A percentile compares a stretch with the other conserved stretches of the same genome.
Evolutionary conservation across 202 grass and related monocot species (phyloP).

Genomic region (Setaria viridis): DNA sequence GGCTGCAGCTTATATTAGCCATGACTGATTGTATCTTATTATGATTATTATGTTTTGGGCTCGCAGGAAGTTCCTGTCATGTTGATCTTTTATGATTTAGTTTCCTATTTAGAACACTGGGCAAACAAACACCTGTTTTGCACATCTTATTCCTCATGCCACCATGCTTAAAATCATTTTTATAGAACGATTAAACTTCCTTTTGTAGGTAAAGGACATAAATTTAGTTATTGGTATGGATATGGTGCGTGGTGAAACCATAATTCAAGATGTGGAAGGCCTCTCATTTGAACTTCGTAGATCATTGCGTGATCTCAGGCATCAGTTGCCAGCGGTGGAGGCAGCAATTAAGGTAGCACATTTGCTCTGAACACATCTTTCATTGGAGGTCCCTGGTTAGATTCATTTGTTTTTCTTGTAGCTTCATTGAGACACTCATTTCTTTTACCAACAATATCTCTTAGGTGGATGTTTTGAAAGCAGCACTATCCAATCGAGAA

Average conservation of each 20-base stretch:
- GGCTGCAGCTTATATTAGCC: background rate
- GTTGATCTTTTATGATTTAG: slow-evolving; percentile 32
- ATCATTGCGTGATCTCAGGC: slow-evolving; percentile 88
- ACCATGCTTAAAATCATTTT: slow-evolving; percentile 23
- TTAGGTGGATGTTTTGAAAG: slow-evolving; percentile 94
- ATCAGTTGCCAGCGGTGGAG: slow-evolving; percentile 82
- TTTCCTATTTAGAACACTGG: slow-evolving; percentile 3
- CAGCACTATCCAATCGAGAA: slow-evolving; percentile 86
- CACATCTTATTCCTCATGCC: slow-evolving; percentile 13
- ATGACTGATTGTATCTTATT: slow-evolving; percentile 1
- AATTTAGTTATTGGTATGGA: slow-evolving; percentile 91
- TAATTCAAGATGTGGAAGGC: slow-evolving; percentile 98
- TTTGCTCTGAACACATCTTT: slow-evolving; percentile 42
- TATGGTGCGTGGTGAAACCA: slow-evolving; percentile 74
- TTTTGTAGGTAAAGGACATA: slow-evolving; percentile 83
- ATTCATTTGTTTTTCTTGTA: slow-evolving; percentile 25
- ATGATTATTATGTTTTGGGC: background rate
- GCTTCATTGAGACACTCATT: slow-evolving; percentile 12
- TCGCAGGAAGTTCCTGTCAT: slow-evolving; percentile 18
- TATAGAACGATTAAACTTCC: slow-evolving; percentile 25
- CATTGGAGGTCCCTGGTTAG: slow-evolving; percentile 35
- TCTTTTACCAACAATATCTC: slow-evolving; percentile 34
- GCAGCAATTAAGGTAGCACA: slow-evolving; percentile 77
- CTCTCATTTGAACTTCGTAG: slow-evolving; percentile 78
- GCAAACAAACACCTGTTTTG: background rate